Evolutionary conservation across 1,139 yeast genomes (phyloP).

Genomic region (Candida buenavistaensis): DNA sequence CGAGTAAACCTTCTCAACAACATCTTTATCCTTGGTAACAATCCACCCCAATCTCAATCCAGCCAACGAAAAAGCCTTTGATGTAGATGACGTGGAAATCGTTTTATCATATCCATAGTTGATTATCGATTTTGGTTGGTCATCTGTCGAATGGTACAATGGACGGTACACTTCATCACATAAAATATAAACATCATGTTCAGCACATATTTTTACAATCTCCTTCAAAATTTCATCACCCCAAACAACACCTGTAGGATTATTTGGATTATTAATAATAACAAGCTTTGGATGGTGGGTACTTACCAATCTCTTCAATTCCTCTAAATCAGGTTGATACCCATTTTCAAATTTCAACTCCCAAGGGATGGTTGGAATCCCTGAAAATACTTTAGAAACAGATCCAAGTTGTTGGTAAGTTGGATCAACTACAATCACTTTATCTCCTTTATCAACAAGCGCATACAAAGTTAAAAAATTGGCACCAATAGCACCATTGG

Average conservation of each 20-base stretch:
- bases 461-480: constrained; percentile 51
- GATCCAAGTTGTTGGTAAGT: constrained; percentile 53
- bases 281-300: constrained; percentile 42
- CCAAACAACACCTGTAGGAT: constrained; percentile 55
- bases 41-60: constrained; percentile 60
- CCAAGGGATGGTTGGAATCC: constrained; percentile 29
- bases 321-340: constrained; percentile 37
- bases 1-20: constrained; percentile 33
- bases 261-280: constrained; percentile 55
- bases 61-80: constrained; percentile 57
- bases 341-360: constrained; percentile 30
- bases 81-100: constrained; percentile 51
- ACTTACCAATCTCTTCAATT: constrained; percentile 28
- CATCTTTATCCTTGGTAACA: constrained; percentile 30
- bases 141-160: constrained; percentile 38
- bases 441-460: constrained; percentile 48
- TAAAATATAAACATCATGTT: constrained; percentile 34
- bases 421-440: constrained; percentile 51
- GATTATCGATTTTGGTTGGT: constrained; percentile 35
- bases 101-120: constrained; percentile 44
- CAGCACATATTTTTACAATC: constrained; percentile 41
- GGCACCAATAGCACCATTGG: constrained; percentile 63
- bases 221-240: constrained; percentile 29
- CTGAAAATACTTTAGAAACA: constrained; percentile 52
- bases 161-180: constrained; percentile 63